phyloP scores from a whole-genome alignment of 805 yeast genomes.

The Nakazawaea wyomingensis region DNA sequence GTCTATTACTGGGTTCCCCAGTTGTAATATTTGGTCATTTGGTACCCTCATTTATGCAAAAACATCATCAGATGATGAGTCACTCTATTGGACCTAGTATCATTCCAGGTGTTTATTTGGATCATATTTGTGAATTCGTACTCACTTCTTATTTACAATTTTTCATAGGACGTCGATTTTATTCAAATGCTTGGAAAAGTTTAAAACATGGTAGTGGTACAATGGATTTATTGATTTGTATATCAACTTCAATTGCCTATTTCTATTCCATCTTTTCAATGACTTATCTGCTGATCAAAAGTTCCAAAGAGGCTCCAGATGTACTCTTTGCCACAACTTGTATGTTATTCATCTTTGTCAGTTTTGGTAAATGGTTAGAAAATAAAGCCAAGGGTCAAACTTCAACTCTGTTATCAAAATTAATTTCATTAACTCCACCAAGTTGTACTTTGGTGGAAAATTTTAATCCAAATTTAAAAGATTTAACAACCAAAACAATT shows the following conservation, averaged over 20 bases:
- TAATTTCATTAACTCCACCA: slow-evolving; percentile 77
- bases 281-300: slow-evolving; percentile 37
- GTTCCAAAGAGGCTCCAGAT: slow-evolving; percentile 49
- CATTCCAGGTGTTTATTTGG: slow-evolving; percentile 59
- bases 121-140: slow-evolving; percentile 54
- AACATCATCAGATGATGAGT: slow-evolving; percentile 13
- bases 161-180: slow-evolving; percentile 62
- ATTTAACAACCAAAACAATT: slow-evolving; percentile 41
- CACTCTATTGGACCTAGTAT: slow-evolving; percentile 28
- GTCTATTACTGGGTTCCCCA: slow-evolving; percentile 59
- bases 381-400: slow-evolving; percentile 92
- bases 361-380: slow-evolving; percentile 88
- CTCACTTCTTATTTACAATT: slow-evolving; percentile 60
- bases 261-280: slow-evolving; percentile 66
- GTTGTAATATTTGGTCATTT: slow-evolving; percentile 48
- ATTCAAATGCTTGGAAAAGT: slow-evolving; percentile 59
- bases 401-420: slow-evolving; percentile 76
- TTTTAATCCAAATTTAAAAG: slow-evolving; percentile 6
- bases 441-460: slow-evolving; percentile 60
- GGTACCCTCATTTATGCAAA: slow-evolving; percentile 27
- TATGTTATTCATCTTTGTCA: slow-evolving; percentile 79
- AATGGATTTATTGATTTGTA: slow-evolving; percentile 87
- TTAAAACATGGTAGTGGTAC: slow-evolving; percentile 68
- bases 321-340: slow-evolving; percentile 81
- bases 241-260: slow-evolving; percentile 78